phyloP scores from a whole-genome alignment of 2,329 filamentous ascomycete genomes.

The Zelopaecilomyces penicillatus region DNA sequence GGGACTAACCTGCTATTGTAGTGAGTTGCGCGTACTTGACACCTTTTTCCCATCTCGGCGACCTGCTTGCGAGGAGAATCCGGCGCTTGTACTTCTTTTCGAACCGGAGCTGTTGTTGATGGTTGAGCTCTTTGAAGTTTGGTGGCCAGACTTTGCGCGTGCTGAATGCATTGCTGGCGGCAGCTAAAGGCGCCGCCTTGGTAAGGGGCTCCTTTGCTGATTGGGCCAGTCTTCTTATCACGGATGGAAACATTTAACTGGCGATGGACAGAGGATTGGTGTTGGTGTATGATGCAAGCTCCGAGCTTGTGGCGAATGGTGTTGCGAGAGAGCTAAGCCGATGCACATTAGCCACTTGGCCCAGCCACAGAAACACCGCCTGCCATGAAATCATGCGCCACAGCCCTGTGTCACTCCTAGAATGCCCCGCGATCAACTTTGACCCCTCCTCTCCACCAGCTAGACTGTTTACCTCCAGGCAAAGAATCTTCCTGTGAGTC shows the following conservation, averaged over 20 bases:
- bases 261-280: too few relatives aligned
- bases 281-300: too few relatives aligned
- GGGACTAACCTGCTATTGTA: conserved; percentile 45
- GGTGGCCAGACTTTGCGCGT: conserved; percentile 72
- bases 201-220: conserved; percentile 19
- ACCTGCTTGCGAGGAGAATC: conserved; percentile 49
- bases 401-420: conserved; percentile 5
- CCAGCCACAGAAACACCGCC: conserved; percentile 18
- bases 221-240: conserved; percentile 26
- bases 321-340: too few relatives aligned
- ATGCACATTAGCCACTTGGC: background rate
- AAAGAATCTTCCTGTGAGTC: conserved; percentile 21
- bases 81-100: conserved; percentile 73
- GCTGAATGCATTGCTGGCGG: conserved; percentile 50
- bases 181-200: conserved; percentile 21
- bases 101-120: conserved; percentile 67
- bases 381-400: conserved; percentile 14
- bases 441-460: conserved; percentile 22
- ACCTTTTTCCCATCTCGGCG: conserved; percentile 57
- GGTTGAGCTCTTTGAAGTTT: conserved; percentile 60
- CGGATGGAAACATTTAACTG: conserved; percentile 25
- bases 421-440: conserved; percentile 27
- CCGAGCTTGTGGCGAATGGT: too few relatives aligned
- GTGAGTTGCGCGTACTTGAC: conserved; percentile 57
- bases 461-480: conserved; percentile 6